Evolutionary conservation across 2,329 filamentous ascomycete genomes (phyloP).

Genomic region (Akanthomyces muscarius): DNA sequence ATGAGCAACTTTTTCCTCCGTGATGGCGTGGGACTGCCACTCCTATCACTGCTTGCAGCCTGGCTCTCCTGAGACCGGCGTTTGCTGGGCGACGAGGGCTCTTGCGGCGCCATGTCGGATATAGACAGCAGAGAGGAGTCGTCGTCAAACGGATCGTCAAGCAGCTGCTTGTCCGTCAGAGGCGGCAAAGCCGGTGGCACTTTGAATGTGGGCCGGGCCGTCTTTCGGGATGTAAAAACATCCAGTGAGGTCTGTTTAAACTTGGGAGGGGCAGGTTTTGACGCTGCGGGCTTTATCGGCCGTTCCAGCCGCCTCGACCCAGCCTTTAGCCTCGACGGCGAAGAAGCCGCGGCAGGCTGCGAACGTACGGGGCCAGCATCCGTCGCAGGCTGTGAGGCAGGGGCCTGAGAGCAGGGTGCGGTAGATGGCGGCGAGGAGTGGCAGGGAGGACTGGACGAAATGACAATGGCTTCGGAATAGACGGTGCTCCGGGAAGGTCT

Average conservation of each 20-base stretch:
- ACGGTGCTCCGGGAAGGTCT: conserved; percentile 9
- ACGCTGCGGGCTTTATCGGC: neutral
- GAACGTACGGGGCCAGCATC: conserved; percentile 26
- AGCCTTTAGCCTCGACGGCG: conserved; percentile 4
- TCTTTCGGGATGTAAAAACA: conserved; percentile 24
- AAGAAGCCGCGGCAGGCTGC: conserved; percentile 22
- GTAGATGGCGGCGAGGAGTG: conserved; percentile 29
- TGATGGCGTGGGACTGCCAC: conserved; percentile 7
- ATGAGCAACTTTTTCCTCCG: conserved; percentile 15
- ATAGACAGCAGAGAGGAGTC: neutral
- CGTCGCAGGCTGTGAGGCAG: conserved; percentile 19
- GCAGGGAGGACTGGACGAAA: conserved; percentile 14
- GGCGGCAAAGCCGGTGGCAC: neutral
- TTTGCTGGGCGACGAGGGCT: conserved; percentile 11
- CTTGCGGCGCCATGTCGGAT: neutral
- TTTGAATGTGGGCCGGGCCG: neutral
- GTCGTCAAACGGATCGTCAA: conserved; percentile 1
- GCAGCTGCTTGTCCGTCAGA: neutral
- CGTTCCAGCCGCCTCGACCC: neutral
- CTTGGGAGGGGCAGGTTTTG: conserved; percentile 17
- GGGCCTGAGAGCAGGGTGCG: conserved; percentile 22
- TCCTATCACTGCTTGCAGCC: neutral
- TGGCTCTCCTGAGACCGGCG: conserved; percentile 13
- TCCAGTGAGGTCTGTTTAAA: conserved; percentile 35
- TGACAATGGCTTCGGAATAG: conserved; percentile 14